Base-by-base conservation (phyloP, 2,329 filamentous ascomycete species). In the Ophiostoma populinum region DNA sequence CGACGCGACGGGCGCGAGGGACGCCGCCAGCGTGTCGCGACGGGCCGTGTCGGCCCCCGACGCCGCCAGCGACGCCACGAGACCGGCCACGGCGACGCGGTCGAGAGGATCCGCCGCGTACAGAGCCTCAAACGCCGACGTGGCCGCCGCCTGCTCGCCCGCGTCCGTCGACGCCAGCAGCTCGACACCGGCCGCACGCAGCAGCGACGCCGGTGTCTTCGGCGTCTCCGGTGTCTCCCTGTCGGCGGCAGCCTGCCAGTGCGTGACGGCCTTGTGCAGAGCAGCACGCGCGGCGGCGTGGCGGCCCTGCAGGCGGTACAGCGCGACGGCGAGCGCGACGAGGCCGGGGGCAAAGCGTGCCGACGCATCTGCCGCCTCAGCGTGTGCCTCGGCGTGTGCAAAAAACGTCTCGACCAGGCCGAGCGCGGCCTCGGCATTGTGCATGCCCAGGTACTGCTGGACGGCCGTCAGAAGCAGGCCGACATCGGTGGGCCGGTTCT, bases 281-380 rank as follows among this genome's bases (percentile, higher is more conserved):
- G 90, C 80, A 6, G 61, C 56, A 42, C 80, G 80, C 41, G 80
- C 73, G 20, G 80, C 74, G 17, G 65, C 59, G 44, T 76, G 77
- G 24, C 85, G 79, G 25, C 79, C 76, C 51, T 90, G 77, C 2
- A 66, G 60, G 46, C 72, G 71, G 55, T 93, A 90, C 0, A 98
- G 63, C 2, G 80, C 75, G 8, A 92, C 76, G 3, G 80, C 63
- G 2, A 87, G 63, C 1, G 81, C 83, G 19, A 95, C 68, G 2
- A 98, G 62, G 3, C 87, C 87, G 0, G 90, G 87, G 18, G 82
- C 76, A 52, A 77, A 90, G 9, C 86, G 76, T 18, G 79, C 70
- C 6, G 53, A 62, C 3, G 70, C 71, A 32, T 70, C 56, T 46
- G 87, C 7, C 1, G 21, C 9, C 5, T 11, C 26, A n/a, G n/a